These are phyloP conservation scores for Exidia glandulosa DNA, from an alignment of 768 basidiomycete genomes.

Conservation along the genomic window DNA sequence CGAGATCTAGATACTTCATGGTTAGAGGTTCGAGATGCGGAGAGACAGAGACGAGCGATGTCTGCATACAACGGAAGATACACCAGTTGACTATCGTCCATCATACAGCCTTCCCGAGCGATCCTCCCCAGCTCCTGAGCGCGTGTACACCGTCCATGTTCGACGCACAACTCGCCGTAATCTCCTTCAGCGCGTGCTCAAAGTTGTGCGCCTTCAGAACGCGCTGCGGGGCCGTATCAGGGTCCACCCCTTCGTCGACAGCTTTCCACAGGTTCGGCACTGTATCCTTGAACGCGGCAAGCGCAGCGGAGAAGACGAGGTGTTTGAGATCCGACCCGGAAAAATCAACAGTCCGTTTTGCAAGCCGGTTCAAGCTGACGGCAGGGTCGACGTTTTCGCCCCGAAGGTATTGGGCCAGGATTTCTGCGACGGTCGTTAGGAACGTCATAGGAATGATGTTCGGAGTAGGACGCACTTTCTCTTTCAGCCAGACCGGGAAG, in stretches of 20 bases:
- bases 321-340: conserved; percentile 3
- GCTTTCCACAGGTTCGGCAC: not conserved
- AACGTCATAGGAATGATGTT: not conserved
- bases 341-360: not conserved
- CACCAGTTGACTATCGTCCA: no score
- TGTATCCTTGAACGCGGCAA: not conserved
- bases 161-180: not conserved
- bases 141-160: not conserved
- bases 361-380: not conserved
- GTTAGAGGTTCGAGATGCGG: no score
- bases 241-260: not conserved
- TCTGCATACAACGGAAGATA: no score
- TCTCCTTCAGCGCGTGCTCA: not conserved
- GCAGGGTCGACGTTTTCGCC: not conserved
- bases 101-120: no score
- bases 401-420: not conserved
- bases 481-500: conserved; percentile 19
- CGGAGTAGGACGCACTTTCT: conserved; percentile 12
- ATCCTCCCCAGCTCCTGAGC: not conserved
- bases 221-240: not conserved
- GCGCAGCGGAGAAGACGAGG: not conserved
- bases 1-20: no score
- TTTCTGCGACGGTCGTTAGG: not conserved
- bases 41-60: no score
- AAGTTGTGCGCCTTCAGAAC: not conserved